Base-by-base conservation (phyloP, 2,329 filamentous ascomycete species). In the Alternaria incomplexa region DNA sequence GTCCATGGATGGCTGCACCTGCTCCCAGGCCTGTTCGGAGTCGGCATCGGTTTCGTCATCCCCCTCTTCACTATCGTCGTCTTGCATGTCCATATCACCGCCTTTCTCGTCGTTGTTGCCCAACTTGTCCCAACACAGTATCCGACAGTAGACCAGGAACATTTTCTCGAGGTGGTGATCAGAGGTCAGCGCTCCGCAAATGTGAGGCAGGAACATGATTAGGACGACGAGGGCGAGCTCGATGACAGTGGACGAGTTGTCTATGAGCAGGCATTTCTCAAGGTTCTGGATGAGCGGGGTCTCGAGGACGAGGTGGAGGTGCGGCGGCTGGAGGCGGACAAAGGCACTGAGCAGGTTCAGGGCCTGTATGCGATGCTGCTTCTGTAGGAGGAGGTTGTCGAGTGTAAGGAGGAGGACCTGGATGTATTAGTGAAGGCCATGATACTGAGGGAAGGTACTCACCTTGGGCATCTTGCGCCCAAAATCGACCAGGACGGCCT, bases 201-300 rank as follows among this genome's bases (percentile, higher is more conserved):
- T 92, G 74, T 94, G 91, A 2, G 92, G 92, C 53, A 96, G 79
- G 26, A 95, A 88, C 92, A 96, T 96, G 67, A 92, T 90, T 62
- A 96, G 80, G 8, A 89, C 87, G 5, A 91, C 91, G 56, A 96
- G 82, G 1, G 91, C 91, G 46, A 93, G 82, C 1, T 91, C 91
- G n/a, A 95, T 85, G 4, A 91, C 88, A 1, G 90, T 90, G 0
- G 91, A 92, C 0, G 91, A 94, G 1, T 90, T 91, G 77, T 96
- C 92, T 58, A 87, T 87, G 78, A 93, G 90, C 2, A 96, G 83
- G 66, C 91, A 94, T 72, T 87, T 88, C 56, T 95, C 82, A 20
- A 96, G 82, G 74, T 91, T 88, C 61, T 87, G 85, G 68, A 96
- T 90, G 2, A 96, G 82, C 0, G 89, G 86, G 1, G 91, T 94